Evolutionary conservation across 2,329 filamentous ascomycete species (phyloP), one percentile per base, ranked within the genome.

Genomic region (Aspergillus latus): DNA sequence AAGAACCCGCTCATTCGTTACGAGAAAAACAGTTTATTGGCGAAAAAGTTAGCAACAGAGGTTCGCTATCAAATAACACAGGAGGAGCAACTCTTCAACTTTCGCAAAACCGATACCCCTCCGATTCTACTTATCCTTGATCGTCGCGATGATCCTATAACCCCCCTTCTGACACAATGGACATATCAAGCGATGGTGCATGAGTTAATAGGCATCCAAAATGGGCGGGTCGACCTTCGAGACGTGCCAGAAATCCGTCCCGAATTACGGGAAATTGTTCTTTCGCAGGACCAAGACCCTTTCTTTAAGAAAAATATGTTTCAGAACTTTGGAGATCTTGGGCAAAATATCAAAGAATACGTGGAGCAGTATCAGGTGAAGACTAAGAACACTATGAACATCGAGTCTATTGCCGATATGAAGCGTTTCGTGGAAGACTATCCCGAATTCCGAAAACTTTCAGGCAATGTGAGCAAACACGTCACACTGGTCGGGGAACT

Each of bases 171-270:
- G 48, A 96, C 92, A 2, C 94, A 99, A 72, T 99, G 94, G 94
- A 99, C 94, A 28, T 99, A 99, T 69, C 94, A 99, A 75, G 94
- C 94, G n/a, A 99, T 99, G 92, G 94, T 99, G 0, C 94, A 99
- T 71, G 94, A 99, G 68, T 78, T 97, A 1, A 80, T 99, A 10
- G 94, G 94, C 4, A 96, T 99, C 63, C 85, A 89, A 57, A 97
- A 97, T 71, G 94, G 94, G n/a, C 84, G 93, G 49, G 94, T 99
- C 0, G 89, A 96, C 68, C 80, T 99, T 34, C 88, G 88, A 60
- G 84, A 90, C 54, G 87, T 96, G 0, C 90, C 90, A 10, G 92
- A 96, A 53, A 85, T 95, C 54, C 82, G 90, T 13, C 88, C 90
- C 1, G 93, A 97, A 71, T 80, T 97, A 52, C 92, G 88, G 68